phyloP scores from a whole-genome alignment of 805 yeast genomes.

The Ogataea methanolica region DNA sequence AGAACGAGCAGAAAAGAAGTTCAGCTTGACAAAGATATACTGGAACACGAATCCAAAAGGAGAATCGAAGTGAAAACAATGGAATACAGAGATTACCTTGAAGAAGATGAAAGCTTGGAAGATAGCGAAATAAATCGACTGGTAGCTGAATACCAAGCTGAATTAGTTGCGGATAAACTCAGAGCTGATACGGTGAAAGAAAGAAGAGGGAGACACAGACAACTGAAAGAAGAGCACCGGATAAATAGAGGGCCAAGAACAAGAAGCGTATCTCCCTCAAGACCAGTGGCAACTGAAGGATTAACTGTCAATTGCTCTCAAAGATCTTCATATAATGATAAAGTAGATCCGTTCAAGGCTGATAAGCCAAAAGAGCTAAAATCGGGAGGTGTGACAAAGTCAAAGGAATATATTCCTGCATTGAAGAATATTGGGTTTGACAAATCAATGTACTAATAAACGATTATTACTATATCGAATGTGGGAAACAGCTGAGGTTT shows the following conservation, averaged over 20 bases:
- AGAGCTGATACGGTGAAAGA: background rate
- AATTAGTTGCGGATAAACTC: slow-evolving; percentile 4
- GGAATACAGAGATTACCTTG: slow-evolving; percentile 48
- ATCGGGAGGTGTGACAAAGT: background rate
- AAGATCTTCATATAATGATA: background rate
- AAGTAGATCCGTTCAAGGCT: background rate
- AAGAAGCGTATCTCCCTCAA: background rate
- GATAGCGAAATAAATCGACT: slow-evolving; percentile 33
- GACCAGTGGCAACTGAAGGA: background rate
- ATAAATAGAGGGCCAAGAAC: background rate
- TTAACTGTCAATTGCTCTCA: no score
- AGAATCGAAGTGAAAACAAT: slow-evolving; percentile 41
- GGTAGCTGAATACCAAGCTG: slow-evolving; percentile 27
- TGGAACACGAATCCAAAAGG: slow-evolving; percentile 33
- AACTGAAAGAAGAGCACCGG: background rate
- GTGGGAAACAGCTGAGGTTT: no score
- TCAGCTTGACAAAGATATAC: slow-evolving; percentile 25
- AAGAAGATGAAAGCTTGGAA: slow-evolving; percentile 37
- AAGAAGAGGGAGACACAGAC: background rate
- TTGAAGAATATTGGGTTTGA: no score
- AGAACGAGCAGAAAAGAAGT: slow-evolving; percentile 5
- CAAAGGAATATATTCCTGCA: no score
- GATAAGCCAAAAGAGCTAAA: background rate
- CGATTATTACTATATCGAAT: no score
- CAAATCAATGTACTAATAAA: no score